phyloP scores from a whole-genome alignment of 768 basidiomycete species.

The Tremella yokohamensis region DNA sequence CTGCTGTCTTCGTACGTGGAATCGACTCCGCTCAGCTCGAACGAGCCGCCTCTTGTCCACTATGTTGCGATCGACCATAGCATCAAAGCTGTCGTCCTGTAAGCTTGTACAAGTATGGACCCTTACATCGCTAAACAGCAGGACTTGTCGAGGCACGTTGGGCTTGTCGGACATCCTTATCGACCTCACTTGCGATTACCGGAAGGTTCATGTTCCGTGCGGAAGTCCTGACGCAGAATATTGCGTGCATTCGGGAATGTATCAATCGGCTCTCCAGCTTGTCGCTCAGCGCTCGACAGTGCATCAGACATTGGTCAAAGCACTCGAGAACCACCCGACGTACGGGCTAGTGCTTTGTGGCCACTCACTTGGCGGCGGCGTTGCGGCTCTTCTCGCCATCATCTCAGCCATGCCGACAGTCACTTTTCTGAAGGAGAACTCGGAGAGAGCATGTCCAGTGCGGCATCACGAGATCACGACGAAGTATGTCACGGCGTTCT shows the following conservation, averaged over 20 bases:
- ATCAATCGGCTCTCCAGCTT: slow-evolving; percentile 42
- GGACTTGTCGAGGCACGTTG: slow-evolving; percentile 50
- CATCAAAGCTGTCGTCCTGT: slow-evolving; percentile 48
- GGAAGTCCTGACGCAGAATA: slow-evolving; percentile 44
- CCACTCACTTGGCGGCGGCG: slow-evolving; percentile 53
- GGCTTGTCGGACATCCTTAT: slow-evolving; percentile 53
- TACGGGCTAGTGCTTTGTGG: slow-evolving; percentile 52
- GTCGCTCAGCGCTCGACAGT: slow-evolving; percentile 44
- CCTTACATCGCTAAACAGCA: slow-evolving; percentile 10
- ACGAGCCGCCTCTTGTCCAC: slow-evolving; percentile 42
- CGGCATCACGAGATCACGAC: slow-evolving; percentile 36
- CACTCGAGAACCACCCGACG: slow-evolving; percentile 41
- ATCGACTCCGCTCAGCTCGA: slow-evolving; percentile 24
- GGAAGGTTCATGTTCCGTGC: slow-evolving; percentile 37
- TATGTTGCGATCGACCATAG: slow-evolving; percentile 52
- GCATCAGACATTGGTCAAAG: slow-evolving; percentile 47
- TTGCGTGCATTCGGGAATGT: slow-evolving; percentile 50
- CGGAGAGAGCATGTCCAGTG: slow-evolving; percentile 3
- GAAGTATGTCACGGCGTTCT: slow-evolving; percentile 49
- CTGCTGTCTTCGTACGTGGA: slow-evolving; percentile 51
- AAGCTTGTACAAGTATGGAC: neutral
- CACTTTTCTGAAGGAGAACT: slow-evolving; percentile 24
- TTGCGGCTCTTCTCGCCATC: slow-evolving; percentile 49
- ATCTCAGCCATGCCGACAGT: slow-evolving; percentile 38
- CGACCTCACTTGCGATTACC: slow-evolving; percentile 52